Conservation (phyloP, 2,329 filamentous ascomycete genomes). For the Coleophoma eucalyptorum region DNA sequence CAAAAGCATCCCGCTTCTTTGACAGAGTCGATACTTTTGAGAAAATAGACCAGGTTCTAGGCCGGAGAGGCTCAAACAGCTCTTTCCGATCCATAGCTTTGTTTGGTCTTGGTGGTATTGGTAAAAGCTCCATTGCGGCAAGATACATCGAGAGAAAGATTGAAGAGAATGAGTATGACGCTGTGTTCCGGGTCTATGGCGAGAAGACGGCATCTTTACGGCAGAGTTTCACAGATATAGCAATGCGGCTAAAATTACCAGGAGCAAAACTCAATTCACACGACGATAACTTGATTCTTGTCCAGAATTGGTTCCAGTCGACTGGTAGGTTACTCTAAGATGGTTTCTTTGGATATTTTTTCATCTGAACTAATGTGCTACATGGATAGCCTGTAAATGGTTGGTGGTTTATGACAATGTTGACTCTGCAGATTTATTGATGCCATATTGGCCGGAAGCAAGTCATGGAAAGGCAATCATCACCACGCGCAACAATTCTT, state of each 20-base stretch:
- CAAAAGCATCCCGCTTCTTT: background rate
- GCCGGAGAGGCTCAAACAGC: background rate
- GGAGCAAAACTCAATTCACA: constrained; percentile 5
- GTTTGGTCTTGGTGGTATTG: constrained; percentile 15
- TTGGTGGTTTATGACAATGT: constrained; percentile 12
- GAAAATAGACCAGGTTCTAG: background rate
- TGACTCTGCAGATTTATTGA: constrained; percentile 3
- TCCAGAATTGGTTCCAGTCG: constrained; percentile 3
- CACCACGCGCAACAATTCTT: constrained; percentile 10
- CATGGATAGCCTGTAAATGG: constrained; percentile 6
- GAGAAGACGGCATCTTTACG: constrained; percentile 11
- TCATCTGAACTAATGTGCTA: background rate
- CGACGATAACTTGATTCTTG: constrained; percentile 4
- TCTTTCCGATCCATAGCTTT: constrained; percentile 10
- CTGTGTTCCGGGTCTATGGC: constrained; percentile 15
- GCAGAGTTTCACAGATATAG: constrained; percentile 19
- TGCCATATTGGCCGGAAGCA: constrained; percentile 6
- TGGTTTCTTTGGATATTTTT: background rate
- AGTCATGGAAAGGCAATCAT: constrained; percentile 6
- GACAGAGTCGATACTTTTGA: background rate
- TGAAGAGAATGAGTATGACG: constrained; percentile 9
- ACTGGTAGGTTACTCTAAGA: constrained; percentile 7
- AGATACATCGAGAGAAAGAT: constrained; percentile 5
- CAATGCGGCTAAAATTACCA: constrained; percentile 10
- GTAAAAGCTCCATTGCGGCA: constrained; percentile 9